phyloP scores from a whole-genome alignment of 2,329 filamentous ascomycete species.

The Iodosphaeria phyllophila region DNA sequence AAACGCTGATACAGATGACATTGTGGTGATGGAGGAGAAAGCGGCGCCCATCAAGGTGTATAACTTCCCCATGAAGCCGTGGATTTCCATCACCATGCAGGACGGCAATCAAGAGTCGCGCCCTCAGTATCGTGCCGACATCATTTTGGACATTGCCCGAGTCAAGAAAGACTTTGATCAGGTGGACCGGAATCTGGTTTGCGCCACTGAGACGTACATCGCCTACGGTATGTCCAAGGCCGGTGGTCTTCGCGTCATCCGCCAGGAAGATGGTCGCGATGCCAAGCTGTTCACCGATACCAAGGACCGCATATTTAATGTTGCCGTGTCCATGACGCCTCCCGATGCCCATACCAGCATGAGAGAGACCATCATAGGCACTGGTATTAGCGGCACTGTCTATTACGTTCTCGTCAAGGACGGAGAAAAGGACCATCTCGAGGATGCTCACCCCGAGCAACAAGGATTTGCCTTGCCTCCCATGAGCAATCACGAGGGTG shows the following conservation, averaged over 20 bases:
- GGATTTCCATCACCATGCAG: slow-evolving; percentile 71
- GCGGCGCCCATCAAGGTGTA: slow-evolving; percentile 57
- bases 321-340: slow-evolving; percentile 58
- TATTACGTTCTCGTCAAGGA: slow-evolving; percentile 81
- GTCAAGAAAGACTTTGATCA: slow-evolving; percentile 98
- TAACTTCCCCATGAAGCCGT: slow-evolving; percentile 94
- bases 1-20: slow-evolving; percentile 58
- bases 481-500: slow-evolving; percentile 69
- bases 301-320: slow-evolving; percentile 87
- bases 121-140: slow-evolving; percentile 54
- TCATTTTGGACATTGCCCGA: slow-evolving; percentile 80
- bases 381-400: slow-evolving; percentile 87
- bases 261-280: slow-evolving; percentile 83
- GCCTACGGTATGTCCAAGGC: slow-evolving; percentile 88
- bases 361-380: slow-evolving; percentile 73
- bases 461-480: slow-evolving; percentile 83
- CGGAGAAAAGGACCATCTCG: slow-evolving; percentile 59
- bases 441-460: slow-evolving; percentile 61
- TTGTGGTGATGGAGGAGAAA: slow-evolving; percentile 46
- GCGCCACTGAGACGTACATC: slow-evolving; percentile 80
- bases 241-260: slow-evolving; percentile 79
- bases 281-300: slow-evolving; percentile 83
- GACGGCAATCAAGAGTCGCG: slow-evolving; percentile 34
- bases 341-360: slow-evolving; percentile 35
- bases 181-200: slow-evolving; percentile 81